These are phyloP conservation scores for Fraxinus americana DNA, from an alignment of 257 asterid species.

Conservation along the genomic window DNA sequence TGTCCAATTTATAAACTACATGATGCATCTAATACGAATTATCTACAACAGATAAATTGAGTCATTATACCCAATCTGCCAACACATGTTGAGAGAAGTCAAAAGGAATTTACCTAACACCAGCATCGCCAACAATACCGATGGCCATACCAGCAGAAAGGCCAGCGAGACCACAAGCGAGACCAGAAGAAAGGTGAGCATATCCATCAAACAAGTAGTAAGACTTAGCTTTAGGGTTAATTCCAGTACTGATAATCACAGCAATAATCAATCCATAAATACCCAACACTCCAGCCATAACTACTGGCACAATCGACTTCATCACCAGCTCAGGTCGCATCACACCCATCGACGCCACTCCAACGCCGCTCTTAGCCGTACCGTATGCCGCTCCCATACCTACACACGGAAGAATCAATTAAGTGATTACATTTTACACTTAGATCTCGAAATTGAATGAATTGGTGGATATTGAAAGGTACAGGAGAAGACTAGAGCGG, in stretches of 20 bases:
- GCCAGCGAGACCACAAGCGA: no score
- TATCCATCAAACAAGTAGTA: slow-evolving; percentile 65
- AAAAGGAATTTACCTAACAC: slow-evolving; percentile 48
- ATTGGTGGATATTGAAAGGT: slow-evolving; percentile 3
- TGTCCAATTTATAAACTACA: neutral
- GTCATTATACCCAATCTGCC: neutral
- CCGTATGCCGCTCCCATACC: neutral
- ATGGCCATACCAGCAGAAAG: slow-evolving; percentile 64
- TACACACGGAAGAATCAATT: neutral
- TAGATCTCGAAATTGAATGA: slow-evolving; percentile 36
- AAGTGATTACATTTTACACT: neutral
- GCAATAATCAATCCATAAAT: slow-evolving; percentile 69
- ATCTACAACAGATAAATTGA: neutral
- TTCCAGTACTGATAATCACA: slow-evolving; percentile 66
- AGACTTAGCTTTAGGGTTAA: slow-evolving; percentile 68
- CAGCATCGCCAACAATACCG: slow-evolving; percentile 66
- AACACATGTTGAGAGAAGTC: neutral
- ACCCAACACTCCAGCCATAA: slow-evolving; percentile 75
- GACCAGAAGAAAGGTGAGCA: slow-evolving; percentile 47
- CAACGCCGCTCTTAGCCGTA: neutral
- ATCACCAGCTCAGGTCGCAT: slow-evolving; percentile 38
- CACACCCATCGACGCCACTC: slow-evolving; percentile 1
- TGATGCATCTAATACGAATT: neutral
- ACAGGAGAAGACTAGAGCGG: slow-evolving; percentile 79
- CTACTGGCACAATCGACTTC: slow-evolving; percentile 74